Conservation (phyloP, 2,329 filamentous ascomycete species). For the Botrytis paeoniae region DNA sequence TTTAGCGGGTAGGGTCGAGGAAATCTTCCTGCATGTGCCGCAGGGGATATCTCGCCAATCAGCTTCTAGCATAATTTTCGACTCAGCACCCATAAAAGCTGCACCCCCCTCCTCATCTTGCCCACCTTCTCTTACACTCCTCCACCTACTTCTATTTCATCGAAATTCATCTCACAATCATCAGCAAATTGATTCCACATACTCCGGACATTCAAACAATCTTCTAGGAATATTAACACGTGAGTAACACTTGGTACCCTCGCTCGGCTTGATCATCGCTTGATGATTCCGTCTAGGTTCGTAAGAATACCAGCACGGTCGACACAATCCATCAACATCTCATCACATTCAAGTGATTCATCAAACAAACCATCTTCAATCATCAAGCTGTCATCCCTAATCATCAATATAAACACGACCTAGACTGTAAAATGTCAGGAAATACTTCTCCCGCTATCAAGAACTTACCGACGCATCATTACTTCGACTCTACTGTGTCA, state of each 20-base stretch:
- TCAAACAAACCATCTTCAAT: slow-evolving; percentile 25
- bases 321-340: slow-evolving; percentile 29
- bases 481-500: background rate
- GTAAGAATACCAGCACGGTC: slow-evolving; percentile 26
- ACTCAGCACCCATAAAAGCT: slow-evolving; percentile 32
- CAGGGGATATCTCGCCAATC: slow-evolving; percentile 17
- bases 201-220: slow-evolving; percentile 26
- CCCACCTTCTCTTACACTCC: slow-evolving; percentile 35
- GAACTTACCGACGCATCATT: slow-evolving; percentile 2
- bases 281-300: slow-evolving; percentile 25
- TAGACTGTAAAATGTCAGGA: background rate
- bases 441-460: slow-evolving; percentile 14
- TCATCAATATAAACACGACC: slow-evolving; percentile 3
- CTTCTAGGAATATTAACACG: slow-evolving; percentile 30
- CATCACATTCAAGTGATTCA: slow-evolving; percentile 25
- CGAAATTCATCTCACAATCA: slow-evolving; percentile 22
- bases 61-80: slow-evolving; percentile 16
- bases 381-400: background rate
- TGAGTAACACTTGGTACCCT: slow-evolving; percentile 36
- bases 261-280: slow-evolving; percentile 32
- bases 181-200: slow-evolving; percentile 32
- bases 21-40: slow-evolving; percentile 19
- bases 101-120: slow-evolving; percentile 29
- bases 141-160: slow-evolving; percentile 25
- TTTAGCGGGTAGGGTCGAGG: slow-evolving; percentile 24